Evolutionary conservation across 2,329 filamentous ascomycete genomes (phyloP).

Genomic region (Beauveria caledonica): DNA sequence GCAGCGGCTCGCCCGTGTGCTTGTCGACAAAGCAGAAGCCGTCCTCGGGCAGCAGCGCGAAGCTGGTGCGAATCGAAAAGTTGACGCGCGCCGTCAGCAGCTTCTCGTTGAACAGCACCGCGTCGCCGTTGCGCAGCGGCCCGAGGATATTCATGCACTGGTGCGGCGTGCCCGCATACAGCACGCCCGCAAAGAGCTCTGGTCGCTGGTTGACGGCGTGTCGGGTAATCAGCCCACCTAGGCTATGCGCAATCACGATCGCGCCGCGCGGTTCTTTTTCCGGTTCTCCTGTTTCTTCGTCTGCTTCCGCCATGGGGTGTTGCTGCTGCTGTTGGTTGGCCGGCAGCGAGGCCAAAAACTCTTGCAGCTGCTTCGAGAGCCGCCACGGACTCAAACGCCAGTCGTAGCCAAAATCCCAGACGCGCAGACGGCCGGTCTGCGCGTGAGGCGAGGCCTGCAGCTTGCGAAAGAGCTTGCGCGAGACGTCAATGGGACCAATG

Average conservation of each 20-base stretch:
- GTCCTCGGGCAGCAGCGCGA: conserved; percentile 75
- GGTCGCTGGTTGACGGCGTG: conserved; percentile 81
- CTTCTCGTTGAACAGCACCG: conserved; percentile 80
- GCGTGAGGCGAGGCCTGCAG: conserved; percentile 67
- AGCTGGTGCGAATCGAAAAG: conserved; percentile 82
- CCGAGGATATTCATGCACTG: conserved; percentile 88
- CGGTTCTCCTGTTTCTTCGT: too few species aligned
- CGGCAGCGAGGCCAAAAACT: conserved; percentile 65
- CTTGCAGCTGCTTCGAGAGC: conserved; percentile 61
- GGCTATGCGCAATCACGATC: conserved; percentile 74
- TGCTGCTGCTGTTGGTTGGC: conserved; percentile 51
- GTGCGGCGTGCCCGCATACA: conserved; percentile 80
- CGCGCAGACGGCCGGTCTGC: conserved; percentile 59
- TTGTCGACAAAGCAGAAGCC: conserved; percentile 84
- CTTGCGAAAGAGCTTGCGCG: conserved; percentile 70
- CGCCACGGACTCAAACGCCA: conserved; percentile 81
- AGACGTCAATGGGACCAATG: conserved; percentile 87
- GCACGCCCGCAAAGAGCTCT: conserved; percentile 74
- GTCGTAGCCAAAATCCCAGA: conserved; percentile 92
- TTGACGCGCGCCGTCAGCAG: conserved; percentile 89
- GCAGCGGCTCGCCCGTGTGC: conserved; percentile 69
- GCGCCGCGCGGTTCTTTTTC: conserved; percentile 47
- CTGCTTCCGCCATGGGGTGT: conserved; percentile 19
- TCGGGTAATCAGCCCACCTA: conserved; percentile 80
- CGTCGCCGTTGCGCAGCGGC: conserved; percentile 83